These are phyloP conservation scores for Ascobolus immersus DNA, from an alignment of 495 filamentous ascomycete species.

Conservation along the genomic window DNA sequence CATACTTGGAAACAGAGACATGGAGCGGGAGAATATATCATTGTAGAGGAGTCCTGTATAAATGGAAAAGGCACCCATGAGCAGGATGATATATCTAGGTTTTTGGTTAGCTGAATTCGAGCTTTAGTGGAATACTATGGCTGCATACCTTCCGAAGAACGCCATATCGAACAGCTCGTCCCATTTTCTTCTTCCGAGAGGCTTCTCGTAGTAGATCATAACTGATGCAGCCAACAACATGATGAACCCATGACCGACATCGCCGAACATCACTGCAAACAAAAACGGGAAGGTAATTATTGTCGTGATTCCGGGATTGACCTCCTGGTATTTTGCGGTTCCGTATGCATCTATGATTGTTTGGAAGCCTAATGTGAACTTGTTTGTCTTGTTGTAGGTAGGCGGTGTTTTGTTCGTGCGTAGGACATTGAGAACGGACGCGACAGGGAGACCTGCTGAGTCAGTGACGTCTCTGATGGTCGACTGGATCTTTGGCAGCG, in stretches of 20 bases:
- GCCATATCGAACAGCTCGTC: conserved; percentile 94
- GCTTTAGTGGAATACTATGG: too few species aligned
- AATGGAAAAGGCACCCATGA: conserved; percentile 93
- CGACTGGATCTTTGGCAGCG: conserved; percentile 73
- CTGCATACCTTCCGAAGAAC: conserved; percentile 86
- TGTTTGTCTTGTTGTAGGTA: conserved; percentile 88
- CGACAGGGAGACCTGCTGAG: conserved; percentile 74
- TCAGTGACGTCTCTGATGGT: conserved; percentile 93
- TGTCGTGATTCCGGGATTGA: conserved; percentile 84
- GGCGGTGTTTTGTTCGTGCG: conserved; percentile 87
- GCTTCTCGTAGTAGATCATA: conserved; percentile 92
- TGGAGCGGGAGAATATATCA: conserved; percentile 79
- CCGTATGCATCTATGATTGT: conserved; percentile 98
- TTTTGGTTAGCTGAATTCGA: too few species aligned
- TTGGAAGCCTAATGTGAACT: conserved; percentile 93
- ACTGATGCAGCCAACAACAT: conserved; percentile 55
- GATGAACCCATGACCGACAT: conserved; percentile 73
- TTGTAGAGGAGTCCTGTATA: conserved; percentile 97
- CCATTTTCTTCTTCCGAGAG: conserved; percentile 54
- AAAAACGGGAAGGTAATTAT: conserved; percentile 94
- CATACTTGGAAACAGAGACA: conserved; percentile 65
- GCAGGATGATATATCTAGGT: conserved; percentile 96
- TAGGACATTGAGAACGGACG: conserved; percentile 94
- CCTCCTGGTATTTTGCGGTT: conserved; percentile 85
- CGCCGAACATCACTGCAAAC: conserved; percentile 98